Conservation (phyloP, 2,329 filamentous ascomycete genomes). For the Penicillium sp. region DNA sequence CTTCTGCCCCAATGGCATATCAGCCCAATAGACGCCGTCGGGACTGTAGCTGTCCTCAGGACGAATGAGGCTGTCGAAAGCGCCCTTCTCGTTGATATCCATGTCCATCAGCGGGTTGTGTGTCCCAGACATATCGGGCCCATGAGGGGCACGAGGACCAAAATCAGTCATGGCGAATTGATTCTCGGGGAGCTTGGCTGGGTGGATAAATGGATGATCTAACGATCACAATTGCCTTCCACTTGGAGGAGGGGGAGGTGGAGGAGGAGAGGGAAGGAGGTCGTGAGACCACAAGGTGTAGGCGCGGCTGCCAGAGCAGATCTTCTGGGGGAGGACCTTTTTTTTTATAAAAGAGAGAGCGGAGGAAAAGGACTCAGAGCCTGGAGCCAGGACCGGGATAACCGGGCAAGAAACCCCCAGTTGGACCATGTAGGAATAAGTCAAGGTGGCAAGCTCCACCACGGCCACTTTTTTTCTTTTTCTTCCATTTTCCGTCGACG, state of each 20-base stretch:
- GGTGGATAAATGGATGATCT: background rate
- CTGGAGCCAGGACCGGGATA: constrained; percentile 1
- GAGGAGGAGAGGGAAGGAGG: background rate
- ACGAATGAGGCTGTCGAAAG: constrained; percentile 79
- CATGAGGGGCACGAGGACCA: constrained; percentile 51
- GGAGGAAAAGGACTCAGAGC: too few relatives aligned
- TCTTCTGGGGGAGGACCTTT: constrained; percentile 1
- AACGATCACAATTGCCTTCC: constrained; percentile 1
- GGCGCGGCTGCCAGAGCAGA: constrained; percentile 9
- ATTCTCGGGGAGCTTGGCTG: constrained; percentile 6
- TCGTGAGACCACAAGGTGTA: constrained; percentile 8
- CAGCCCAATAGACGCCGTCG: constrained; percentile 90
- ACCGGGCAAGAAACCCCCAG: too few relatives aligned
- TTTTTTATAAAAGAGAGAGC: constrained; percentile 5
- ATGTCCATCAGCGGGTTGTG: constrained; percentile 55
- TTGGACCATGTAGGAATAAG: too few relatives aligned
- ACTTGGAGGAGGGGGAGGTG: background rate
- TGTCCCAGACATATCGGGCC: constrained; percentile 51
- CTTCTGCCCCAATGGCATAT: constrained; percentile 72
- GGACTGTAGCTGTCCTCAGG: constrained; percentile 86
- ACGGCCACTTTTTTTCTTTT: background rate
- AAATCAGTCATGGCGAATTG: constrained; percentile 40
- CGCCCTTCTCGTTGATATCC: constrained; percentile 61
- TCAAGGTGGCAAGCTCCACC: constrained; percentile 19
- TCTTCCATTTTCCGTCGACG: background rate